Percentiles rank a stretch among this genome's conserved stretches.
Evolutionary conservation across 1,139 yeast species (phyloP).

Genomic region (Magnusiomyces ingens): DNA sequence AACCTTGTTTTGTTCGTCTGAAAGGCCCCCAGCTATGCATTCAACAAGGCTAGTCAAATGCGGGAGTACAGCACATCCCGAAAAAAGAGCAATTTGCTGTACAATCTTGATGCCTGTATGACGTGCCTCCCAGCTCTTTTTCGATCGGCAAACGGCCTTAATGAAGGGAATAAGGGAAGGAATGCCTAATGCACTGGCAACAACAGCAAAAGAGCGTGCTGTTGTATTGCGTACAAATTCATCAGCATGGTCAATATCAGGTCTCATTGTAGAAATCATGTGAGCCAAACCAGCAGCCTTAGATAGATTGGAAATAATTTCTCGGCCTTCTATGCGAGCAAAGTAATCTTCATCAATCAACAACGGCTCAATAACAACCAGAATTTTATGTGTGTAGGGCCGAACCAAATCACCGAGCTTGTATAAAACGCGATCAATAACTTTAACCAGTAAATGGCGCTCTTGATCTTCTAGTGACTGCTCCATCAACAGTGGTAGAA

Average conservation of each 20-base stretch:
- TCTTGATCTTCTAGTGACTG: constrained; percentile 74
- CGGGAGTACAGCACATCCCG: constrained; percentile 76
- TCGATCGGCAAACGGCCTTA: constrained; percentile 73
- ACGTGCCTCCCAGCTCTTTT: constrained; percentile 77
- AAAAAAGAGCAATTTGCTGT: constrained; percentile 63
- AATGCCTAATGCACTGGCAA: constrained; percentile 74
- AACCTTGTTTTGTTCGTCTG: constrained; percentile 65
- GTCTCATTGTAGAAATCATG: constrained; percentile 69
- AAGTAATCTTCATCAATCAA: constrained; percentile 72
- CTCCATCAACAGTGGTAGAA: constrained; percentile 70
- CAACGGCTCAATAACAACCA: constrained; percentile 72
- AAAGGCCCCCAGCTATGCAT: constrained; percentile 53
- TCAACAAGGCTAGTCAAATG: constrained; percentile 58
- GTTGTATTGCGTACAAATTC: constrained; percentile 76
- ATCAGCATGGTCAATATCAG: constrained; percentile 77
- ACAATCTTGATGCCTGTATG: constrained; percentile 79
- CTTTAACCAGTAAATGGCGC: constrained; percentile 72
- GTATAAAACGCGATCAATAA: constrained; percentile 61
- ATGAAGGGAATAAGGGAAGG: constrained; percentile 69
- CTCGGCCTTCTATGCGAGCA: constrained; percentile 72
- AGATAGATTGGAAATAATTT: constrained; percentile 64
- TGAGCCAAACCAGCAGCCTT: constrained; percentile 79
- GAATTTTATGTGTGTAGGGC: constrained; percentile 68
- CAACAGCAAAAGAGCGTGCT: constrained; percentile 77
- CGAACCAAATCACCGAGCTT: constrained; percentile 57